A percentile compares a stretch with the other conserved stretches of the same genome.
Evolutionary conservation across 2,329 filamentous ascomycete genomes (phyloP).

Genomic region (Colletotrichum aenigma): DNA sequence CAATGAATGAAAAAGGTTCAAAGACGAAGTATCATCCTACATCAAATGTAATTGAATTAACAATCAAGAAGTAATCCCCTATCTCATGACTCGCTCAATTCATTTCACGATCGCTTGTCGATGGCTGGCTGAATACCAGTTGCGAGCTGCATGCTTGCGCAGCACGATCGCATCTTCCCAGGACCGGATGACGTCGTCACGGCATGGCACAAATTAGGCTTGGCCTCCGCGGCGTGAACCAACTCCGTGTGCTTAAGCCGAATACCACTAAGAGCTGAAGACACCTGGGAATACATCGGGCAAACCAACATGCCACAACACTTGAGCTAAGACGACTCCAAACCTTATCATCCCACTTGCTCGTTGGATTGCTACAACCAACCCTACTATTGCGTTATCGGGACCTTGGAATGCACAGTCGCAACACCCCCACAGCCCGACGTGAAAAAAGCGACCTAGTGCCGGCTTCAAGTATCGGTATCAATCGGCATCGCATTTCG

Average conservation of each 20-base stretch:
- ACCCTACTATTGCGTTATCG: not conserved
- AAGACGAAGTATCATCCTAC: not conserved
- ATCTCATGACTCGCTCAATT: not conserved
- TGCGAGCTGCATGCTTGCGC: not conserved
- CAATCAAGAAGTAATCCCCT: not conserved
- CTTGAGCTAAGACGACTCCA: not conserved
- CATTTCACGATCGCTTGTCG: too few relatives aligned
- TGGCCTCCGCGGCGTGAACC: not conserved
- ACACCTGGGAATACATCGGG: not conserved
- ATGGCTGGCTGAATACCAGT: not conserved
- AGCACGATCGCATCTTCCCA: not conserved
- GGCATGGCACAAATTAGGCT: not conserved
- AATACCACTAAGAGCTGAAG: not conserved
- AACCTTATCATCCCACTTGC: not conserved
- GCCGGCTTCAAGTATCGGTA: not conserved
- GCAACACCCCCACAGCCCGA: not conserved
- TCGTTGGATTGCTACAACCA: not conserved
- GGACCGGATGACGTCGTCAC: not conserved
- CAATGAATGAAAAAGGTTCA: not conserved
- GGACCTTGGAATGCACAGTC: not conserved
- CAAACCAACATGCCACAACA: not conserved
- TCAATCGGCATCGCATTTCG: not conserved
- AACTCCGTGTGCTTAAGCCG: not conserved
- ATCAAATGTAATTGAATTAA: not conserved
- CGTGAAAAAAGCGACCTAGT: not conserved